These are phyloP conservation scores for Actinomucor elegans DNA, from an alignment of 371 early-diverging fungal genomes.

Conservation along the genomic window DNA sequence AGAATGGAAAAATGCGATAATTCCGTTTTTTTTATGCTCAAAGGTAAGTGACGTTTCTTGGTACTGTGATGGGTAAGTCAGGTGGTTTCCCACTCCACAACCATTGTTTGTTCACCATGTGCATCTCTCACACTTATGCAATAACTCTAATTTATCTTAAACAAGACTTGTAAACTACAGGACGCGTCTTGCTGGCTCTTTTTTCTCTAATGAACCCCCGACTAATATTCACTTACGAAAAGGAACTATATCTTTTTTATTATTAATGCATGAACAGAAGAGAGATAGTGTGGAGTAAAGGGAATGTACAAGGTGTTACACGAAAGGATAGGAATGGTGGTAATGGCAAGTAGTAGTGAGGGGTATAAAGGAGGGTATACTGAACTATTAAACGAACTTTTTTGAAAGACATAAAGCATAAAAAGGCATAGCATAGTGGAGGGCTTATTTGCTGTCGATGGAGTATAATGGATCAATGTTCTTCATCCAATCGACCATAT, in stretches of 20 bases:
- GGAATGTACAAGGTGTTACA: conserved; percentile 13
- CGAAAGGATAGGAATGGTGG: conserved; percentile 14
- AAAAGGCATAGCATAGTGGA: not conserved
- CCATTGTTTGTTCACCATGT: conserved; percentile 13
- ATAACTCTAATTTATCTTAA: not conserved
- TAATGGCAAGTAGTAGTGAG: not conserved
- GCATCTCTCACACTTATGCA: conserved; percentile 28
- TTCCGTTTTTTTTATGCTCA: not conserved
- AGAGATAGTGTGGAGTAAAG: not conserved
- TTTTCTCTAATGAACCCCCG: no score
- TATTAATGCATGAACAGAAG: no score
- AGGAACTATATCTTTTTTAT: no score
- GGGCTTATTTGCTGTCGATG: conserved; percentile 13
- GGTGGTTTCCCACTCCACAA: conserved; percentile 17
- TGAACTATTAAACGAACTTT: no score
- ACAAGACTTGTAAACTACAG: no score
- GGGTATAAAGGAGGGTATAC: conserved; percentile 3
- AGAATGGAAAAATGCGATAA: not conserved
- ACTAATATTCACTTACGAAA: no score
- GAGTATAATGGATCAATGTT: conserved; percentile 61
- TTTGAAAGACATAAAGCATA: not conserved
- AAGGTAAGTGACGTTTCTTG: not conserved
- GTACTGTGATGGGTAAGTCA: conserved; percentile 17
- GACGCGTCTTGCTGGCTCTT: no score
- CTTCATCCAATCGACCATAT: conserved; percentile 77